Conservation (phyloP, 108 stramenopile genomes). For the Cyclotella sp. region DNA sequence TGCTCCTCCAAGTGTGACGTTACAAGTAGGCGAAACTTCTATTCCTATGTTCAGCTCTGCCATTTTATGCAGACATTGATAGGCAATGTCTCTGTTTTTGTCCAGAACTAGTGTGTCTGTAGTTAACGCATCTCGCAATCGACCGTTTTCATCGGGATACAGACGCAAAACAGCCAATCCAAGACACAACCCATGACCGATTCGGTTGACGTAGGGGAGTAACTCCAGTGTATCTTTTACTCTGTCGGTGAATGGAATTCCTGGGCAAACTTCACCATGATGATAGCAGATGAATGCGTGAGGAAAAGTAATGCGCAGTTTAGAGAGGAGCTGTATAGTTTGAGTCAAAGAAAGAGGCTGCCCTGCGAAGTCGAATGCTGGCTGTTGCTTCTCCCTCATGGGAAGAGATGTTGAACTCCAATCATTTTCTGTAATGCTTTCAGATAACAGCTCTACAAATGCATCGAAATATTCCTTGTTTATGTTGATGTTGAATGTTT, state of each 20-base stretch:
- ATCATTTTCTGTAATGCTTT: background rate
- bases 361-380: conserved; percentile 42
- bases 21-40: conserved; percentile 40
- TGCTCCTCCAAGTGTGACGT: conserved; percentile 36
- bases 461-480: conserved; percentile 33
- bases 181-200: conserved; percentile 41
- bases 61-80: conserved; percentile 30
- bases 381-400: background rate
- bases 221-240: conserved; percentile 28
- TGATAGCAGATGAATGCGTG: conserved; percentile 33
- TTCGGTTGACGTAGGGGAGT: conserved; percentile 31
- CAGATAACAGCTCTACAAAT: conserved; percentile 26
- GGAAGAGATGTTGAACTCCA: background rate
- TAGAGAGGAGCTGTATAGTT: conserved; percentile 27
- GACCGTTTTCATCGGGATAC: conserved; percentile 12
- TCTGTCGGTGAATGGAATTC: conserved; percentile 23
- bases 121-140: background rate
- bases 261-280: conserved; percentile 38
- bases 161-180: conserved; percentile 32
- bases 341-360: conserved; percentile 20
- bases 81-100: conserved; percentile 25
- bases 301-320: conserved; percentile 25
- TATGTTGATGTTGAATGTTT: conserved; percentile 26
- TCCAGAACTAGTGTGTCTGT: conserved; percentile 12
- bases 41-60: conserved; percentile 26